Evolutionary conservation across 2,329 filamentous ascomycete genomes (phyloP).

Genomic region (Biscogniauxia mediterranea): DNA sequence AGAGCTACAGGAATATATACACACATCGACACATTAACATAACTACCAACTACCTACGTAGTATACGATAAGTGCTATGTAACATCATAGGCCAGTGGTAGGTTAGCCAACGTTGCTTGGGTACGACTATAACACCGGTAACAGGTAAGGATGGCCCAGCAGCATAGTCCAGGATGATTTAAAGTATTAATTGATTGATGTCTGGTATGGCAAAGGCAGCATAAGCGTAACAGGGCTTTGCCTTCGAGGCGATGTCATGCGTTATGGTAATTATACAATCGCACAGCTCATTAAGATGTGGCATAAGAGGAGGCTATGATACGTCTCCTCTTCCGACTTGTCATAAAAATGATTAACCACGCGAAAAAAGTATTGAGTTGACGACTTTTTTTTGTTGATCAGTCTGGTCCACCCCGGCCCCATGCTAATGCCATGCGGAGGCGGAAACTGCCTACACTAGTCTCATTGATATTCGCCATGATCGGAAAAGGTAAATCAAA

Average conservation of each 20-base stretch:
- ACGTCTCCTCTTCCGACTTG: not conserved
- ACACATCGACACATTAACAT: too few relatives aligned
- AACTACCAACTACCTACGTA: too few relatives aligned
- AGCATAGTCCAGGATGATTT: not conserved
- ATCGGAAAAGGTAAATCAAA: not conserved
- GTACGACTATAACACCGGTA: too few relatives aligned
- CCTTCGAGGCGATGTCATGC: not conserved
- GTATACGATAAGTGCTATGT: too few relatives aligned
- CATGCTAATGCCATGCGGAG: not conserved
- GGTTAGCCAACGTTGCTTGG: too few relatives aligned
- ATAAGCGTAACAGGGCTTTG: not conserved
- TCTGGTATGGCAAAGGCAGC: not conserved
- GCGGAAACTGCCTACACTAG: not conserved
- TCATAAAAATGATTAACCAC: not conserved
- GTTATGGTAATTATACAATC: not conserved
- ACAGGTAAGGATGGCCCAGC: too few relatives aligned
- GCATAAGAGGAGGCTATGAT: not conserved
- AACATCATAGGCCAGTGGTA: too few relatives aligned
- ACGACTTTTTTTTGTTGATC: not conserved
- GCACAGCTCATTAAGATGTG: not conserved
- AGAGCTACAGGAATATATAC: not conserved
- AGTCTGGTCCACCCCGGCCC: not conserved
- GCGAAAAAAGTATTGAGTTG: not conserved
- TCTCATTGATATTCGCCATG: not conserved
- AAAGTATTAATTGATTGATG: too few relatives aligned